These are phyloP conservation scores for Rhododendron ovatum DNA, from an alignment of 148 eudicot genomes.

Conservation along the genomic window DNA sequence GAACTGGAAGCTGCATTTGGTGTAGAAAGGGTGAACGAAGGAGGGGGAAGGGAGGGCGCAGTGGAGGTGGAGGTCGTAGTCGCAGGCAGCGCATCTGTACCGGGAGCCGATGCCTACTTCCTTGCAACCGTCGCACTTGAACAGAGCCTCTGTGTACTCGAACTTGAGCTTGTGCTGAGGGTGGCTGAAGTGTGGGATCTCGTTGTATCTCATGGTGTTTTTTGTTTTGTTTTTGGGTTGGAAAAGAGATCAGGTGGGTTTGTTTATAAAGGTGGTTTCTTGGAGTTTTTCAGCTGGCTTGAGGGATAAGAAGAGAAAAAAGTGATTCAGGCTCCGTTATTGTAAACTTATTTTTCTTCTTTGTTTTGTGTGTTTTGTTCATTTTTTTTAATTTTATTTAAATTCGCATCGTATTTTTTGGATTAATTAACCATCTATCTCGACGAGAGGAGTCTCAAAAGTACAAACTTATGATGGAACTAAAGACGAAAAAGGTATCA, in stretches of 20 bases:
- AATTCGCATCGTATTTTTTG: no score
- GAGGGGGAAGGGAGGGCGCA: constrained; percentile 66
- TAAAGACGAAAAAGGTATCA: no score
- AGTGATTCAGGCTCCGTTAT: neutral
- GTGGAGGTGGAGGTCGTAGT: constrained; percentile 78
- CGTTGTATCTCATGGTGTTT: constrained; percentile 64
- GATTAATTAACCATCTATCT: no score
- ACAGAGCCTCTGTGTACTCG: constrained; percentile 53
- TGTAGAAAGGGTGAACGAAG: constrained; percentile 81
- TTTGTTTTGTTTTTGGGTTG: neutral
- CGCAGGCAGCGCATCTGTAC: constrained; percentile 58
- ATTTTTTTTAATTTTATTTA: no score
- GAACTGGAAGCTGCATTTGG: constrained; percentile 73
- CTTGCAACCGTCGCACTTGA: constrained; percentile 94
- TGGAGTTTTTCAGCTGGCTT: neutral
- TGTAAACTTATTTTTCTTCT: no score
- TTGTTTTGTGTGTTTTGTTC: no score
- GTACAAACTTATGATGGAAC: no score
- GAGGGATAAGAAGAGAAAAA: neutral
- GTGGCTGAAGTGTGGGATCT: constrained; percentile 73
- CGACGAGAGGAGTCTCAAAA: no score
- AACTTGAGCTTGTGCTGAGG: constrained; percentile 74
- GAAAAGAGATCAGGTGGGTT: constrained; percentile 10
- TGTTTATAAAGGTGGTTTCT: neutral
- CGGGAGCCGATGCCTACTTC: constrained; percentile 77